Percentiles rank a stretch among this genome's conserved stretches.
Evolutionary conservation across 306 rosid species (phyloP).

Genomic region (Rosa lucieae): DNA sequence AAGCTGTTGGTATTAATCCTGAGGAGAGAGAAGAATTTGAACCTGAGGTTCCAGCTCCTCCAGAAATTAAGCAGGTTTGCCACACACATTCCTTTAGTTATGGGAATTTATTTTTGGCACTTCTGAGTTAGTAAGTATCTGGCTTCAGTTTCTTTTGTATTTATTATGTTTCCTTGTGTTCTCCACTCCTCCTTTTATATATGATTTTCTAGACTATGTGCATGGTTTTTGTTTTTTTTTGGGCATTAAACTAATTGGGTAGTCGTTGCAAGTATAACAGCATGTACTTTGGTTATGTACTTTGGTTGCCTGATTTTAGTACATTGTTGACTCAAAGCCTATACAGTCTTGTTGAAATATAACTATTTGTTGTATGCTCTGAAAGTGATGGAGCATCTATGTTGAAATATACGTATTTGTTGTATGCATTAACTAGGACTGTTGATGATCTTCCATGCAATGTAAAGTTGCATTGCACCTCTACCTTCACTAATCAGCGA

Average conservation of each 20-base stretch:
- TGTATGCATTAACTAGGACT: conserved; percentile 12
- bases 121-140: not conserved
- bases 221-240: not conserved
- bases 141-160: not conserved
- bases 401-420: not conserved
- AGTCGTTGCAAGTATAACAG: not conserved
- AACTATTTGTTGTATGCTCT: not conserved
- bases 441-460: conserved; percentile 13
- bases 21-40: conserved; percentile 97
- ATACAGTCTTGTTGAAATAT: not conserved
- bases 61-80: conserved; percentile 94
- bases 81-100: not conserved
- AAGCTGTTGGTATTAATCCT: conserved; percentile 87
- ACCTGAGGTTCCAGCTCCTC: conserved; percentile 96
- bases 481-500: conserved; percentile 18
- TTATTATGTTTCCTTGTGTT: too few relatives aligned
- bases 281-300: conserved; percentile 31
- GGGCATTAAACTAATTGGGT: not conserved
- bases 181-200: too few relatives aligned
- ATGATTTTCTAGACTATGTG: not conserved
- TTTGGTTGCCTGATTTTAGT: not conserved
- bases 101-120: not conserved
- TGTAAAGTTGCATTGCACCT: conserved; percentile 2
- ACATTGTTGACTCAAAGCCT: not conserved
- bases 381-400: not conserved